Evolutionary conservation across 192 early-diverging fungal genomes (phyloP).

Genomic region (Entomortierella lignicola): DNA sequence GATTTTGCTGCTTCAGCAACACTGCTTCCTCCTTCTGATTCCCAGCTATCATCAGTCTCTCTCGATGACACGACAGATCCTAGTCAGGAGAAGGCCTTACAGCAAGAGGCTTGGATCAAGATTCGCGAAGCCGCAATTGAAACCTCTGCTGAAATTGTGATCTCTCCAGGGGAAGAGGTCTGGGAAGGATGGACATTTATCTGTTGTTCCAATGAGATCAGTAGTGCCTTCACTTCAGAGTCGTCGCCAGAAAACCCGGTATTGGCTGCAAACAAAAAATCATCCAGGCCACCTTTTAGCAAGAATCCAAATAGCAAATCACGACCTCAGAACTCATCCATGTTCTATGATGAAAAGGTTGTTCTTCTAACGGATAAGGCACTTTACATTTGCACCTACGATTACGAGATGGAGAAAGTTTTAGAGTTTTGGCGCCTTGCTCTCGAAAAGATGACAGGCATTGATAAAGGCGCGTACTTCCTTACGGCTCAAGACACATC

Average conservation of each 20-base stretch:
- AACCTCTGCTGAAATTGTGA: conserved; percentile 63
- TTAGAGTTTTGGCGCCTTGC: conserved; percentile 71
- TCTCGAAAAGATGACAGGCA: conserved; percentile 61
- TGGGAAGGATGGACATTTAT: conserved; percentile 74
- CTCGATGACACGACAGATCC: not conserved
- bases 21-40: conserved; percentile 16
- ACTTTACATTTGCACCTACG: conserved; percentile 75
- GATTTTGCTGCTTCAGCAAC: not conserved
- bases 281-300: not conserved
- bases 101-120: conserved; percentile 55
- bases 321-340: not conserved
- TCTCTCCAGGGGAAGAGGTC: conserved; percentile 69
- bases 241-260: conserved; percentile 21
- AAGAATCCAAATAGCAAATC: conserved; percentile 7
- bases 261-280: not conserved
- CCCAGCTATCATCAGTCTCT: not conserved
- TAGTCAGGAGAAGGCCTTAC: conserved; percentile 54
- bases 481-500: conserved; percentile 26
- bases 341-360: conserved; percentile 73
- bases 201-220: conserved; percentile 63
- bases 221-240: conserved; percentile 33
- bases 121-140: conserved; percentile 49
- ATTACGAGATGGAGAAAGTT: conserved; percentile 76
- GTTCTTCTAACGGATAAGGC: conserved; percentile 72
- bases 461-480: conserved; percentile 65